These are phyloP conservation scores for Schizonepeta tenuifolia DNA, from an alignment of 257 asterid genomes.

Conservation along the genomic window DNA sequence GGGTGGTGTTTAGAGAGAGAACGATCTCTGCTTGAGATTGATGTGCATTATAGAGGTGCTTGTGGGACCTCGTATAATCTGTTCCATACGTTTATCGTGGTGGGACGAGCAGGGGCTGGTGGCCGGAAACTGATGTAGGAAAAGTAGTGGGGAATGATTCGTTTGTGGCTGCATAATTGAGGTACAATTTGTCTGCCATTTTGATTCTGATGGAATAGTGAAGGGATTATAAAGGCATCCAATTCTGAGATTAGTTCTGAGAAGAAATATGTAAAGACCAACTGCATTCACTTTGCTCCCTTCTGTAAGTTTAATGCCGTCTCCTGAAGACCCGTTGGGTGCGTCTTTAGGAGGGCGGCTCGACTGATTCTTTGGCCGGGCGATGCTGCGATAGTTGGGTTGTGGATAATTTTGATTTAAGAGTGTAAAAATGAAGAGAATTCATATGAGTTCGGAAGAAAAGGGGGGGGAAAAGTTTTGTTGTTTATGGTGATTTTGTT, in stretches of 20 bases:
- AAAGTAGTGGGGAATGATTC: slow-evolving; percentile 45
- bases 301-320: neutral
- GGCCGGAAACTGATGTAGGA: slow-evolving; percentile 36
- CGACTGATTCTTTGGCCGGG: neutral
- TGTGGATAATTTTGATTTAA: neutral
- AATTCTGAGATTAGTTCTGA: neutral
- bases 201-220: slow-evolving; percentile 27
- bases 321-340: neutral
- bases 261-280: neutral
- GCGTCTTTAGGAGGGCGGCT: neutral
- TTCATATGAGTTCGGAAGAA: neutral
- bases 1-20: slow-evolving; percentile 14
- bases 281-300: neutral
- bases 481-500: slow-evolving; percentile 1
- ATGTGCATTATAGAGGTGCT: slow-evolving; percentile 39
- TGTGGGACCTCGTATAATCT: slow-evolving; percentile 44
- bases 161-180: slow-evolving; percentile 55
- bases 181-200: slow-evolving; percentile 58
- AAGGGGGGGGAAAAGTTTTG: neutral
- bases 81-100: slow-evolving; percentile 37
- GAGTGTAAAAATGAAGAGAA: slow-evolving; percentile 24
- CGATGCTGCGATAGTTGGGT: neutral
- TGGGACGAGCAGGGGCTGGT: slow-evolving; percentile 44
- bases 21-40: slow-evolving; percentile 39
- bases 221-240: neutral